Evolutionary conservation across 2,329 filamentous ascomycete species (phyloP), one percentile per base, ranked within the genome.

Genomic region (Monosporascus sp.): DNA sequence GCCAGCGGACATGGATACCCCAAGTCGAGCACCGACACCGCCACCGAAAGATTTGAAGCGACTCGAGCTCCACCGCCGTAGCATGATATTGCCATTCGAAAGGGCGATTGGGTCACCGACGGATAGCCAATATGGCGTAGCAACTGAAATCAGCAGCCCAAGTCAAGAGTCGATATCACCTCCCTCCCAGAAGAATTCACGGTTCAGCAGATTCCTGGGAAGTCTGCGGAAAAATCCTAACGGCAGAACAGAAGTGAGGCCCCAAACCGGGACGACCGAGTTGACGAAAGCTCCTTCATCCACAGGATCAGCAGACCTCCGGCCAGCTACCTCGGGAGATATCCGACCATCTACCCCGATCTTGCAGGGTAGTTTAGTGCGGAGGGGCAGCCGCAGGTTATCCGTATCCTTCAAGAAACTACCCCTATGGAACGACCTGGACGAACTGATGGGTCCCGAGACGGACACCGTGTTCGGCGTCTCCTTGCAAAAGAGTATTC

Each of bases 381-480:
- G 64, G 47, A 56, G 64, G 43, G 59, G 62, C 18, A 67, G 63
- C 38, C 57, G 53, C n/a, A 57, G 66, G 38, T 52, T 69, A 24
- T 72, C 69, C 1, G 63, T 65, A 5, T 63, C 68, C 15, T 63
- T 71, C 55, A 65, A 59, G 52, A 64, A 63, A 48, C 52, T 69
- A n/a, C 67, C 66, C 14, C 54, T 67, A 50, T 69, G 67, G 65
- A 63, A 58, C 47, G 64, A 65, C n/a, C 51, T 61, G n/a, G 43
- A 46, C 43, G 22, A 46, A 8, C 43, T 46, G 43, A 22, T 31
- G 38, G 61, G 59, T 5, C 48, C 57, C 5, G 59, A 61, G 43
- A 60, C 64, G 24, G 65, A 65, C 41, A 58, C 65, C 37, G 66
- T 75, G 17, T 75, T 75, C 53, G 71, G 72, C 31, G 71, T 72